Base-by-base conservation (phyloP, 169 alveolate species). In the Babesia ovis region DNA sequence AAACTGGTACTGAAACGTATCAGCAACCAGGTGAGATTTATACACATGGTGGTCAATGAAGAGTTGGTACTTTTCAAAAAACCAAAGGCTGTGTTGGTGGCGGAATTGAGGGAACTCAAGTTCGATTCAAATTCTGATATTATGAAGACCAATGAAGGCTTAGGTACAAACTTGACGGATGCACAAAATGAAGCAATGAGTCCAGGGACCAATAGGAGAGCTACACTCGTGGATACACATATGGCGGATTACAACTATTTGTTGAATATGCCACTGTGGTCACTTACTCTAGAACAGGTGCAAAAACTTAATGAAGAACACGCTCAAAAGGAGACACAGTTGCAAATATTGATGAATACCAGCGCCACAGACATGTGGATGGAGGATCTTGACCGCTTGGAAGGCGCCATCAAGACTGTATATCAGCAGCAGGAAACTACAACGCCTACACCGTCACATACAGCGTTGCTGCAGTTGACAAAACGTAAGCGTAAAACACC, bases 261-360 rank as follows among this genome's bases (percentile, higher is more conserved):
- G 68, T 92, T 96, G 41, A 92, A 95, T 41, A 94, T 96, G 98
- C 97, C 98, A 27, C 89, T 97, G 68, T 94, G 97, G 94, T 91
- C 94, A 50, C 91, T 97, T 31, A 96, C 99, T 9, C 90, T 90
- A 14, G 99, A 97, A 83, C 94, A 90, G 80, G 97, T 97, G 45
- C 96, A 92, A 62, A 93, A 92, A 27, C 88, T 95, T 22, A 56
- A 92, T 45, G 59, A 84, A 12, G 90, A 88, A 29, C 84, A 46
- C 41, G 59, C 58, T 25, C 84, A 77, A 35, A 84, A 80, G 69
- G 90, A 81, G 68, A 43, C 39, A 45, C 89, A 77, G 34, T 68
- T 88, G 50, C 86, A 81, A 68, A 76, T 42, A 50, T 61, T 88
- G 27, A 79, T 60, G 68, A 75, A 70, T 56, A 88, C 87, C 31